phyloP scores from a whole-genome alignment of 768 basidiomycete genomes.

The Suillus discolor region DNA sequence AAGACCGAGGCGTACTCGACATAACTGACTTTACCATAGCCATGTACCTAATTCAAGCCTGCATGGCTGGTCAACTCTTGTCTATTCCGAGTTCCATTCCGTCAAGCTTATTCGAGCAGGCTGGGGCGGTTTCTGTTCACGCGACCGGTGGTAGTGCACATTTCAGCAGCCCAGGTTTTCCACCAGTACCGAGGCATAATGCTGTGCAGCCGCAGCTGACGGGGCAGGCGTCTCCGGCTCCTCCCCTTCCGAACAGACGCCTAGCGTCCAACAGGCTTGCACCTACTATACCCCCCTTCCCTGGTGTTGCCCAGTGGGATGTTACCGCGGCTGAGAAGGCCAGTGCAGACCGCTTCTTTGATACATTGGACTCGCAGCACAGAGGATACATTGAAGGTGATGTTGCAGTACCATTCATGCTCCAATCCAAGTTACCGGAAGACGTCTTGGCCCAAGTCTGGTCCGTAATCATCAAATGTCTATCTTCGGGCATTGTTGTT shows the following conservation, averaged over 20 bases:
- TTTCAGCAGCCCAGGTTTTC: constrained; percentile 60
- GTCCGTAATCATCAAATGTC: constrained; percentile 46
- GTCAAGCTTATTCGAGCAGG: constrained; percentile 85
- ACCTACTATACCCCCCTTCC: constrained; percentile 29
- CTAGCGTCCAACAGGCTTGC: constrained; percentile 20
- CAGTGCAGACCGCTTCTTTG: constrained; percentile 76
- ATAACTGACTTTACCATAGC: constrained; percentile 91
- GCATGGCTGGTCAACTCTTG: constrained; percentile 78
- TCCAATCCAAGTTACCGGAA: constrained; percentile 83
- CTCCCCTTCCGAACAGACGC: constrained; percentile 28
- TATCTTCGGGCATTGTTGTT: constrained; percentile 1
- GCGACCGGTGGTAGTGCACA: constrained; percentile 61
- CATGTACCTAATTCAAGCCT: constrained; percentile 95
- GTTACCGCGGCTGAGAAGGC: constrained; percentile 81
- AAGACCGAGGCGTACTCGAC: constrained; percentile 88
- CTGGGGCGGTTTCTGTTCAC: constrained; percentile 51
- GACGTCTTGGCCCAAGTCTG: constrained; percentile 89
- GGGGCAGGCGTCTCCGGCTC: constrained; percentile 36
- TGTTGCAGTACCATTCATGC: constrained; percentile 93
- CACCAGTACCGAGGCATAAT: constrained; percentile 56
- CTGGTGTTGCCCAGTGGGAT: constrained; percentile 65
- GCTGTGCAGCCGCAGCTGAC: constrained; percentile 59
- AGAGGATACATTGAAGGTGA: constrained; percentile 89
- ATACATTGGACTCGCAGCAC: constrained; percentile 72
- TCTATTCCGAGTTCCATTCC: constrained; percentile 77